Conservation (phyloP, 441 rosid species). For the Sinapis alba region DNA sequence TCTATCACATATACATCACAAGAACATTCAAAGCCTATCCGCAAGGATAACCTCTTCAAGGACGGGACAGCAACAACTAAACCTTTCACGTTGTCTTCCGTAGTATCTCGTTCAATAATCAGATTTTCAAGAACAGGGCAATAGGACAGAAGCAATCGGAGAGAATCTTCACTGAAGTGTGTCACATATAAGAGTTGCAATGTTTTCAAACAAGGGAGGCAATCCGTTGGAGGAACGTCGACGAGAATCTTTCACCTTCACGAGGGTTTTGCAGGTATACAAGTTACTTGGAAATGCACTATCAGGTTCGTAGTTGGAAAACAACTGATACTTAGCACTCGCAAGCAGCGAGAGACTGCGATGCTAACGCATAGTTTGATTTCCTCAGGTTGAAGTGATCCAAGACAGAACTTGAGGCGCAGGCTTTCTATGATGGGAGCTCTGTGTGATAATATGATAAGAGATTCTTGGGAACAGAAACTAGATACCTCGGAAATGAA, state of each 20-base stretch:
- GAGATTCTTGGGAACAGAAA: neutral
- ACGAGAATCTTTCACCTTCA: neutral
- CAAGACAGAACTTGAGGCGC: neutral
- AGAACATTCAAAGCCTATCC: neutral
- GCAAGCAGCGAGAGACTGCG: neutral
- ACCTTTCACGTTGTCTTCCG: neutral
- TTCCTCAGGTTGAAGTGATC: neutral
- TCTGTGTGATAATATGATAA: neutral
- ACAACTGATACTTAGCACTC: neutral
- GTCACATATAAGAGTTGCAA: neutral
- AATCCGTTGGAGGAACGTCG: neutral
- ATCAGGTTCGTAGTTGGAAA: neutral
- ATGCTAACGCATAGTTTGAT: neutral
- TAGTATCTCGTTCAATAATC: neutral
- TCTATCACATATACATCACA: slow-evolving; percentile 4
- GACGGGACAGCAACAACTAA: neutral
- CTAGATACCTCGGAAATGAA: neutral
- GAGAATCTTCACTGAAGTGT: neutral
- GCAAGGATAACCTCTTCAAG: neutral
- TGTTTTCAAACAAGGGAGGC: neutral
- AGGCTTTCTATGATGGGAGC: neutral
- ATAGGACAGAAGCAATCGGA: neutral
- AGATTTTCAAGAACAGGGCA: neutral
- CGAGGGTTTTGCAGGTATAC: neutral
- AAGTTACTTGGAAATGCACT: neutral